Percentiles rank a stretch among this genome's conserved stretches.
Evolutionary conservation across 306 rosid genomes (phyloP).

Genomic region (Casuarina cunninghamiana): DNA sequence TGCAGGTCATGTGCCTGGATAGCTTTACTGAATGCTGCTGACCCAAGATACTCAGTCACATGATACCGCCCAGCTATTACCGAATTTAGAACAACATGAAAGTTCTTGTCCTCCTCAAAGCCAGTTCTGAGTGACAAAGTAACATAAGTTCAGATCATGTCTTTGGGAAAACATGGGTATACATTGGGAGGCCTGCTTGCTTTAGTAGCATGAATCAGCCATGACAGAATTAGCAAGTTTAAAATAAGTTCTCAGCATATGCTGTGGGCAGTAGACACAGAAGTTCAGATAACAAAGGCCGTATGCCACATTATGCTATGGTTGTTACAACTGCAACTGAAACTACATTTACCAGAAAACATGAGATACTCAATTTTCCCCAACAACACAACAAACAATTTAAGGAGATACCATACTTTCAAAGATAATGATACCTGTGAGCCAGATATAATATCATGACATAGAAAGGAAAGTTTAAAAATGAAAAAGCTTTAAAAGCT

Average conservation of each 20-base stretch:
- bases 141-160: conserved; percentile 34
- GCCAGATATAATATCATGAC: not conserved
- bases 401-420: not conserved
- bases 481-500: not conserved
- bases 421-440: not conserved
- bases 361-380: not conserved
- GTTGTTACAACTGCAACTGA: not conserved
- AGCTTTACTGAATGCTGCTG: conserved; percentile 99
- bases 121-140: conserved; percentile 81
- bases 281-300: not conserved
- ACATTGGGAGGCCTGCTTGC: conserved; percentile 12
- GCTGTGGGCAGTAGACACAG: not conserved
- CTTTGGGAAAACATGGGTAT: conserved; percentile 18
- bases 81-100: conserved; percentile 91
- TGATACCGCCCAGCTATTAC: conserved; percentile 98
- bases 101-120: conserved; percentile 99
- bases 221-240: not conserved
- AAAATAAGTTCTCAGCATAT: not conserved
- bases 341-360: conserved; percentile 1
- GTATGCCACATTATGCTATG: not conserved
- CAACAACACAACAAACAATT: not conserved
- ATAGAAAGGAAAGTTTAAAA: not conserved
- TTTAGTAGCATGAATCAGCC: conserved; percentile 18
- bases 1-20: conserved; percentile 98
- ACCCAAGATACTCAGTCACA: conserved; percentile 97